phyloP scores from a whole-genome alignment of 2,329 filamentous ascomycete genomes.

The Beauveria caledonica region DNA sequence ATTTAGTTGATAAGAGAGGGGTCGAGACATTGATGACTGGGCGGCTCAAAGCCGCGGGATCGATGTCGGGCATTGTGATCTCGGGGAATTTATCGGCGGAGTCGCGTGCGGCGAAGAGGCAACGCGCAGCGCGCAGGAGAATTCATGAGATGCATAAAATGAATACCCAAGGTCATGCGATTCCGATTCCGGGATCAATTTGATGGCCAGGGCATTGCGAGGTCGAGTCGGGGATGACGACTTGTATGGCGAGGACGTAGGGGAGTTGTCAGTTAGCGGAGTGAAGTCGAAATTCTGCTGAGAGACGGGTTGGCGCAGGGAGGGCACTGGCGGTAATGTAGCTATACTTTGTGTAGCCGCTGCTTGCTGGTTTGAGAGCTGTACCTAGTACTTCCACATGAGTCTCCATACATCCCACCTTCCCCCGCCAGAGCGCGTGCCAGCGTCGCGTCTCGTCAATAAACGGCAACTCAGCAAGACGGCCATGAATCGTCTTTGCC shows the following conservation, averaged over 20 bases:
- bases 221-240: conserved; percentile 33
- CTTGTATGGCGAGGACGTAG: conserved; percentile 16
- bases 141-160: conserved; percentile 37
- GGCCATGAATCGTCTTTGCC: not conserved
- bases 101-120: conserved; percentile 41
- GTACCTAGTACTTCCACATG: not conserved
- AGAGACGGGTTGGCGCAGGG: conserved; percentile 15
- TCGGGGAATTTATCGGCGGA: conserved; percentile 21
- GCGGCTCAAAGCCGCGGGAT: conserved; percentile 60
- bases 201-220: conserved; percentile 38
- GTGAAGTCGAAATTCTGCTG: conserved; percentile 30
- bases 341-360: conserved; percentile 15
- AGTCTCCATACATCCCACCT: conserved; percentile 13
- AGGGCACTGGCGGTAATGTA: conserved; percentile 19
- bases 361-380: not conserved
- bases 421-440: conserved; percentile 14
- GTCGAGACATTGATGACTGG: conserved; percentile 50
- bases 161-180: conserved; percentile 32
- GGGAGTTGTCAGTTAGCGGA: conserved; percentile 22
- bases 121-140: conserved; percentile 35
- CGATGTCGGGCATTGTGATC: conserved; percentile 57
- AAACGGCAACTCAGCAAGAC: conserved; percentile 15
- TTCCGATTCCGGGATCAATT: conserved; percentile 29
- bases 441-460: conserved; percentile 20
- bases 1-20: conserved; percentile 49